Percentiles rank a stretch among this genome's conserved stretches.
Conservation (phyloP, 1,284 basidiomycete species). For the Cutaneotrichosporon dermatis region DNA sequence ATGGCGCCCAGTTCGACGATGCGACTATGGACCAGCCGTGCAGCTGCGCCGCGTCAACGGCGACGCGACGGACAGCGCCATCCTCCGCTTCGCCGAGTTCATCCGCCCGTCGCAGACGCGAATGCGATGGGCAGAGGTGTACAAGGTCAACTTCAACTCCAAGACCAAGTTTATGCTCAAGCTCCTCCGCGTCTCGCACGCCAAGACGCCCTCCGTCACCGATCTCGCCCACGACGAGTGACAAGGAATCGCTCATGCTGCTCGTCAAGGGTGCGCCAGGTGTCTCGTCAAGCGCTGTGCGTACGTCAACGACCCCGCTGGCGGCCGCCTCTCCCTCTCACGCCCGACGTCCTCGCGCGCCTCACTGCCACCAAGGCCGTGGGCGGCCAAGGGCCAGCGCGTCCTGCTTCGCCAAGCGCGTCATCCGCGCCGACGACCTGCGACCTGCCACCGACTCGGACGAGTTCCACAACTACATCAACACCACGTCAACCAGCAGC, state of each 20-base stretch:
- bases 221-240: constrained; percentile 12
- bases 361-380: constrained; percentile 53
- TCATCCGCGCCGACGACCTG: constrained; percentile 28
- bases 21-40: constrained; percentile 48
- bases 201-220: not conserved
- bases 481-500: constrained; percentile 44
- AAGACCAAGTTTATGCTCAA: constrained; percentile 66
- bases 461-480: constrained; percentile 45
- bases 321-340: constrained; percentile 49
- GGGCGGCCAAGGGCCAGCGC: constrained; percentile 60
- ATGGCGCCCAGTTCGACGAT: constrained; percentile 58
- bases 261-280: constrained; percentile 61
- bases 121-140: constrained; percentile 47
- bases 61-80: constrained; percentile 61
- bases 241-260: constrained; percentile 43
- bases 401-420: constrained; percentile 54
- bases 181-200: constrained; percentile 20
- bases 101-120: constrained; percentile 43
- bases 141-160: constrained; percentile 58
- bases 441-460: constrained; percentile 39
- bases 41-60: constrained; percentile 56
- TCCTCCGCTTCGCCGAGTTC: constrained; percentile 59
- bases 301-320: constrained; percentile 46
- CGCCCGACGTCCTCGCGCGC: constrained; percentile 27
- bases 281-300: constrained; percentile 55